Conservation (phyloP, 768 basidiomycete genomes). For the Amanita phalloides region DNA sequence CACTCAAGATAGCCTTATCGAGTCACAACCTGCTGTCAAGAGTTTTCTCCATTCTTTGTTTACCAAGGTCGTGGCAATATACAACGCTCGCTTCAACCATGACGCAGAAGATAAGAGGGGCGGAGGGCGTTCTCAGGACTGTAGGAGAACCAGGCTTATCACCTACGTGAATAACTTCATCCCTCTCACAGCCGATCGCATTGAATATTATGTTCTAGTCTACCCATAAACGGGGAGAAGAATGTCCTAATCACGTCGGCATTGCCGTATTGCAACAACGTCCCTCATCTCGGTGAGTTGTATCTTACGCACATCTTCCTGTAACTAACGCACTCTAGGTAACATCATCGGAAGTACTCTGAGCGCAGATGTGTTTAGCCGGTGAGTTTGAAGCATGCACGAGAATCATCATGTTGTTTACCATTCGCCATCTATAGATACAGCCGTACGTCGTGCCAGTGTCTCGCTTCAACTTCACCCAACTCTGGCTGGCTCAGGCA, state of each 20-base stretch:
- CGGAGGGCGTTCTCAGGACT: constrained; percentile 36
- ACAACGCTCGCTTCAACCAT: constrained; percentile 16
- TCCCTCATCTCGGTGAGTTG: constrained; percentile 81
- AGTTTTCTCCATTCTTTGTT: not conserved
- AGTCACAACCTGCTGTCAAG: not conserved
- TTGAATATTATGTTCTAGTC: constrained; percentile 18
- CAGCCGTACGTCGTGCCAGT: constrained; percentile 32
- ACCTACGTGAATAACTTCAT: not conserved
- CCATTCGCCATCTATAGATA: constrained; percentile 30
- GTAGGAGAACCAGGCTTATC: constrained; percentile 37
- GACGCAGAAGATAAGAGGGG: constrained; percentile 44
- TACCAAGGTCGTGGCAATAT: not conserved
- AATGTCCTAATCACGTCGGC: constrained; percentile 94
- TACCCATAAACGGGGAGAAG: constrained; percentile 75
- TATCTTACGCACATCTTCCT: not conserved
- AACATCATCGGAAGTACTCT: constrained; percentile 94
- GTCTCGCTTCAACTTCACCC: constrained; percentile 1
- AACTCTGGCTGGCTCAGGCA: constrained; percentile 25
- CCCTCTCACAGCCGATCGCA: not conserved
- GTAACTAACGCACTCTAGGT: constrained; percentile 26
- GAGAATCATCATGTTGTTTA: not conserved
- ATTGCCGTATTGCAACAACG: constrained; percentile 94
- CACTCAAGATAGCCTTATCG: not conserved
- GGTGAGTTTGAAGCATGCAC: constrained; percentile 40
- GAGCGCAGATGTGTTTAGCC: constrained; percentile 93